Percentiles rank a stretch among this genome's conserved stretches.
These are phyloP conservation scores for Bolboschoenoplectus hybrid DNA, from an alignment of 202 grass and related monocot species.

Conservation along the genomic window DNA sequence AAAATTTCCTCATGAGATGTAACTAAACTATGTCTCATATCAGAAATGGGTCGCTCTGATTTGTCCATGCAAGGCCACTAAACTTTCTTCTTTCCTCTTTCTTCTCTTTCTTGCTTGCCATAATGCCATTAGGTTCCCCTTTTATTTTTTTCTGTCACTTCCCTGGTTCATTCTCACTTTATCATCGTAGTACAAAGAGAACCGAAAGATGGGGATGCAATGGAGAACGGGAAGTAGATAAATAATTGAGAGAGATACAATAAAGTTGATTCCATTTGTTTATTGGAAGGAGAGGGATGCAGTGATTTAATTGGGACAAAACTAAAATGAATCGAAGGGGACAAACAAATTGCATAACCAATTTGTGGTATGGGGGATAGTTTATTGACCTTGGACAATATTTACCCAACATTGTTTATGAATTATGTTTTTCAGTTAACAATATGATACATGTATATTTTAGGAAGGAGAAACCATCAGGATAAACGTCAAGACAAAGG, in stretches of 20 bases:
- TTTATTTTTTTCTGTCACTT: neutral
- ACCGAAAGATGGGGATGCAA: neutral
- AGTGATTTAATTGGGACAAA: constrained; percentile 8
- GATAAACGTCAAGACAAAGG: constrained; percentile 98
- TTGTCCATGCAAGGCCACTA: neutral
- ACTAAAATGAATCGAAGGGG: neutral
- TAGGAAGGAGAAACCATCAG: constrained; percentile 99
- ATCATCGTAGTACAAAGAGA: neutral
- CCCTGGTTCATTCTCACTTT: neutral
- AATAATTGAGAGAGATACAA: neutral
- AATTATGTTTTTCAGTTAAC: constrained; percentile 13
- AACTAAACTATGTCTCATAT: neutral
- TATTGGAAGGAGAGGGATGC: neutral
- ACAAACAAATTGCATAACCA: neutral
- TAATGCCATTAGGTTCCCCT: neutral
- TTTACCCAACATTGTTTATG: neutral
- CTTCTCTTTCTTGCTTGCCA: neutral
- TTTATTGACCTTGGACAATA: neutral
- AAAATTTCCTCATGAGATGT: neutral
- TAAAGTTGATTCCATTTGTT: neutral
- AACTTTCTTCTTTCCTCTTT: neutral
- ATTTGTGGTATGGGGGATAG: neutral
- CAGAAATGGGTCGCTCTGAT: neutral
- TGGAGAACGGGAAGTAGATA: neutral
- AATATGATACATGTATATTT: constrained; percentile 20